A percentile compares a stretch with the other conserved stretches of the same genome.
Evolutionary conservation across 1,284 basidiomycete genomes (phyloP).

Genomic region (Pterula multifida): DNA sequence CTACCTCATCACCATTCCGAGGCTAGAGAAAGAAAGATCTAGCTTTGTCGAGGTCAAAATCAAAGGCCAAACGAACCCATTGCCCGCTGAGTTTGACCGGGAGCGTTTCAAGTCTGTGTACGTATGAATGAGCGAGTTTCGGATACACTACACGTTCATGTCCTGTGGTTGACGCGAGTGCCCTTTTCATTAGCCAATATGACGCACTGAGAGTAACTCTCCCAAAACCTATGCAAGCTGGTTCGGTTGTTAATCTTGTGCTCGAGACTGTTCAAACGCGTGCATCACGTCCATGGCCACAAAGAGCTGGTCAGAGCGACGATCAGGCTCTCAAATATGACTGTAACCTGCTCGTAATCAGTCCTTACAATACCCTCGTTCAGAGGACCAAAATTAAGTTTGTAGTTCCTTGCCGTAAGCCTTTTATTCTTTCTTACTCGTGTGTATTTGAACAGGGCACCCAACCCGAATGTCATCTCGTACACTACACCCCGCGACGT

Average conservation of each 20-base stretch:
- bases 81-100: constrained; percentile 16
- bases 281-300: constrained; percentile 65
- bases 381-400: constrained; percentile 83
- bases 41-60: constrained; percentile 74
- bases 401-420: constrained; percentile 17
- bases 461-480: constrained; percentile 54
- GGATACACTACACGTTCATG: neutral
- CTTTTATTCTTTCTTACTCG: constrained; percentile 2
- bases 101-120: neutral
- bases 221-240: constrained; percentile 32
- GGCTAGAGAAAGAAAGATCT: constrained; percentile 51
- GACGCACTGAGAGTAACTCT: constrained; percentile 28
- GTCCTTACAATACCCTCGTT: constrained; percentile 71
- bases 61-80: constrained; percentile 53
- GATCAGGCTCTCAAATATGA: constrained; percentile 72
- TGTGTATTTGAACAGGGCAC: too few species aligned
- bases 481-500: constrained; percentile 52
- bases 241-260: constrained; percentile 61
- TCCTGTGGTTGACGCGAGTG: neutral
- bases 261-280: constrained; percentile 70
- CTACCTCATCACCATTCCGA: constrained; percentile 63
- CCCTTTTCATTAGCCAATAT: constrained; percentile 25
- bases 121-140: neutral
- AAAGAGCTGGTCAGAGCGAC: constrained; percentile 64
- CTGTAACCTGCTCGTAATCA: constrained; percentile 66